Base-by-base conservation (phyloP, 1,284 basidiomycete species). In the Lentinula novae-zelandiae region DNA sequence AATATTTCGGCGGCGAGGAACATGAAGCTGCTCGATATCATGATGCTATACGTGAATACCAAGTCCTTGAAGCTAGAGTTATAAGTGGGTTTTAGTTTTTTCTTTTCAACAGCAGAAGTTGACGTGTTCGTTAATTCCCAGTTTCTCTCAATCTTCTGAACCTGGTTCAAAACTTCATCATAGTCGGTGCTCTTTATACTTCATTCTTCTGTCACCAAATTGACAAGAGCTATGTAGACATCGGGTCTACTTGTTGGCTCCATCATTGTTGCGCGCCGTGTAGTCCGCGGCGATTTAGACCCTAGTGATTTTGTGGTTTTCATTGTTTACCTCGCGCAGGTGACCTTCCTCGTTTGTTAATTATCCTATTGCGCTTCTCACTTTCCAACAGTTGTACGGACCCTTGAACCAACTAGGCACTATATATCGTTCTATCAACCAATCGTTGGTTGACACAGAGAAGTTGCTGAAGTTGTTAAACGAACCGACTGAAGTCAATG, bases 1-100 rank as follows among this genome's bases (percentile, higher is more conserved):
- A 92, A 71, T 92, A 92, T 73, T 94, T 93, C 71, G 84, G 85
- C 36, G 90, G 92, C 33, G 93, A 96, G 72, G 79, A 83, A 38
- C 89, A 92, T 69, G 93, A 95, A 71, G 84, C 83, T 17, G 79
- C 81, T 53, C 83, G 93, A 34, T 94, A 95, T 70, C 73, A 80
- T 10, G 80, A 85, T 20, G 90, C 93, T 1, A 82, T 95, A 65
- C 75, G 78, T n/a, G 81, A 88, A 63, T 95, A 94, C 68, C 92
- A 95, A 69, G 71, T 74, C 22, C 75, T 91, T 55, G 91, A 93
- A 69, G 89, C 85, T 72, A 83, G 81, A 68, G 90, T 93, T 59
- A 86, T 90, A 65, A 72, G 87, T 89, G 69, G 56, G 85, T 75
- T 6, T 48, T 61, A 36, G 44, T 33, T 62, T 20, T 17, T 46